Conservation (phyloP, 2,329 filamentous ascomycete species). For the Sarocladium brachiariae region DNA sequence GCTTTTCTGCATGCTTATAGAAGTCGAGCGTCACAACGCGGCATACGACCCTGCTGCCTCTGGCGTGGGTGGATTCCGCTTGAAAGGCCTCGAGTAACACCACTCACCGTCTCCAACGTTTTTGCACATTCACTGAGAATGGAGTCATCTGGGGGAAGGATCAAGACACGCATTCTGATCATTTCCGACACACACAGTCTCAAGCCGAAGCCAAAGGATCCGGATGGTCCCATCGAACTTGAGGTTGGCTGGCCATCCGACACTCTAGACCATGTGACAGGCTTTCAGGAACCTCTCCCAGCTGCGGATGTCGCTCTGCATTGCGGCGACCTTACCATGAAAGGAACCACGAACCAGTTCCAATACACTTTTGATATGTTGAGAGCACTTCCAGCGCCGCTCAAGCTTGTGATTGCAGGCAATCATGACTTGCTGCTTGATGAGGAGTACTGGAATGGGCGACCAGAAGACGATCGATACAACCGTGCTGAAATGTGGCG, state of each 20-base stretch:
- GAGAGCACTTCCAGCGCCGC: slow-evolving; percentile 33
- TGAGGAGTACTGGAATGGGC: slow-evolving; percentile 19
- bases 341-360: slow-evolving; percentile 34
- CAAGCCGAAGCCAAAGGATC: slow-evolving; percentile 15
- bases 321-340: slow-evolving; percentile 45
- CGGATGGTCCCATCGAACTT: background rate
- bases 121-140: background rate
- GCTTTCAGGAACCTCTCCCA: slow-evolving; percentile 23
- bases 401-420: slow-evolving; percentile 49
- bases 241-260: background rate
- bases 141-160: slow-evolving; percentile 1
- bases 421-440: slow-evolving; percentile 47
- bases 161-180: slow-evolving; percentile 32
- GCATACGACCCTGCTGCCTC: too few species aligned
- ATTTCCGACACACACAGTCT: slow-evolving; percentile 32
- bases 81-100: too few species aligned
- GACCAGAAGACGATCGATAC: background rate
- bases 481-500: slow-evolving; percentile 15
- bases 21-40: too few species aligned
- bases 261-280: slow-evolving; percentile 22
- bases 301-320: slow-evolving; percentile 42
- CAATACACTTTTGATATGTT: slow-evolving; percentile 34
- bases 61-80: too few species aligned
- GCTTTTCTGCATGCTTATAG: too few species aligned
- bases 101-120: background rate